Conservation (phyloP, 2,329 filamentous ascomycete species). For the Fusarium bulbicola region DNA sequence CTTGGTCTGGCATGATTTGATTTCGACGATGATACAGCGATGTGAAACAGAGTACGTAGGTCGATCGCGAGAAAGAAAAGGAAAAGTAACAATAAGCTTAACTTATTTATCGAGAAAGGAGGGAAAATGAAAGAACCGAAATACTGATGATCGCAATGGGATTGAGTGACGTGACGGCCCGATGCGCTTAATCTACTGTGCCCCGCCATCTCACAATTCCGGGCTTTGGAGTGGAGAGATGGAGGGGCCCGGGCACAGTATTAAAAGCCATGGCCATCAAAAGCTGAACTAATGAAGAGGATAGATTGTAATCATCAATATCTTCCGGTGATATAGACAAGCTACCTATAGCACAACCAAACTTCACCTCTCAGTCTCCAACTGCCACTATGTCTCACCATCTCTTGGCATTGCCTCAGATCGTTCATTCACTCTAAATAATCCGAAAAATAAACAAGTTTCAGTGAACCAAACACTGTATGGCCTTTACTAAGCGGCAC, state of each 20-base stretch:
- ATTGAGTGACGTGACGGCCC: conserved; percentile 39
- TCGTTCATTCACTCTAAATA: not conserved
- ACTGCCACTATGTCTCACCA: not conserved
- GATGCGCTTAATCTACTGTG: conserved; percentile 37
- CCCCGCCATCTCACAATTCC: conserved; percentile 40
- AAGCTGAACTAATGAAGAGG: not conserved
- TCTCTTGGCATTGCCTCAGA: not conserved
- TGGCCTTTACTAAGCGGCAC: not conserved
- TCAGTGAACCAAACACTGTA: conserved; percentile 14
- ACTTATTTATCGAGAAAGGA: conserved; percentile 1
- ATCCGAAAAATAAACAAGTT: not conserved
- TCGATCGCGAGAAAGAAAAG: not conserved
- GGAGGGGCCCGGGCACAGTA: conserved; percentile 34
- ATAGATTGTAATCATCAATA: not conserved
- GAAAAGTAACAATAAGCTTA: not conserved
- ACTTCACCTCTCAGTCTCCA: not conserved
- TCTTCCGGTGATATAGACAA: conserved; percentile 20
- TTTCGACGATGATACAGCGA: conserved; percentile 19
- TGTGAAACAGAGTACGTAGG: not conserved
- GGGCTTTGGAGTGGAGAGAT: conserved; percentile 31
- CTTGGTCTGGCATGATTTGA: conserved; percentile 51
- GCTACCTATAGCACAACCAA: conserved; percentile 11
- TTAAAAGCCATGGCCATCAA: not conserved
- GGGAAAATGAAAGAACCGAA: conserved; percentile 24
- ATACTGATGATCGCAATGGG: conserved; percentile 33